Conservation (phyloP, 2,329 filamentous ascomycete species). For the Phaeosphaeriaceae sp. region DNA sequence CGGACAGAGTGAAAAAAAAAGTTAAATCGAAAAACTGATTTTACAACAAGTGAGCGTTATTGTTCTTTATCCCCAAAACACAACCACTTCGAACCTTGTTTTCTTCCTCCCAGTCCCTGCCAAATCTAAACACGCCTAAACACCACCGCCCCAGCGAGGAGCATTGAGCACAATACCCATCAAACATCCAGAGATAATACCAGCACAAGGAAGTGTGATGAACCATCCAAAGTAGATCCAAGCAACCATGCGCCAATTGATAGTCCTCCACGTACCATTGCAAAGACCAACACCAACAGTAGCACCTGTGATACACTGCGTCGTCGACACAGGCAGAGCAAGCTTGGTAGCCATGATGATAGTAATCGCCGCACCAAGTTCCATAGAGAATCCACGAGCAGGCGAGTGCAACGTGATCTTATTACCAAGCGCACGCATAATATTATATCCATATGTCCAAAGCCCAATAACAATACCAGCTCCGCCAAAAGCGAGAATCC, state of each 20-base stretch:
- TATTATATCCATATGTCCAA: slow-evolving; percentile 69
- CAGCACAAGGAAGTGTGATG: slow-evolving; percentile 52
- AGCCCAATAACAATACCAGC: slow-evolving; percentile 62
- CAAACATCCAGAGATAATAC: slow-evolving; percentile 61
- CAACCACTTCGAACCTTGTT: too few relatives aligned
- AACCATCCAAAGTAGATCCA: slow-evolving; percentile 56
- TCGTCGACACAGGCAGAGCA: slow-evolving; percentile 61
- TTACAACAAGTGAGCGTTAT: too few relatives aligned
- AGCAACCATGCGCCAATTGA: slow-evolving; percentile 52
- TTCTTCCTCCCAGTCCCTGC: too few relatives aligned
- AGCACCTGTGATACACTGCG: slow-evolving; percentile 59
- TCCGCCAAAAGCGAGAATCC: slow-evolving; percentile 63
- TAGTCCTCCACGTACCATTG: slow-evolving; percentile 45
- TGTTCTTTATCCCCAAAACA: too few relatives aligned
- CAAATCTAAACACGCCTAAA: slow-evolving; percentile 7
- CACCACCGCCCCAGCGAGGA: slow-evolving; percentile 49
- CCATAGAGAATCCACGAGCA: slow-evolving; percentile 57
- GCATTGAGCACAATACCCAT: slow-evolving; percentile 70
- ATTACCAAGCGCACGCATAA: slow-evolving; percentile 69
- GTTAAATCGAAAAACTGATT: too few relatives aligned
- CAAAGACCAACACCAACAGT: slow-evolving; percentile 43
- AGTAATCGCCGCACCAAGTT: slow-evolving; percentile 60
- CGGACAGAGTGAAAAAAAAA: too few relatives aligned
- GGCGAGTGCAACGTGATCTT: slow-evolving; percentile 68
- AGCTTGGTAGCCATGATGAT: slow-evolving; percentile 69